phyloP scores from a whole-genome alignment of 352 stramenopile genomes.

The Chrysophaeum taylorii region DNA sequence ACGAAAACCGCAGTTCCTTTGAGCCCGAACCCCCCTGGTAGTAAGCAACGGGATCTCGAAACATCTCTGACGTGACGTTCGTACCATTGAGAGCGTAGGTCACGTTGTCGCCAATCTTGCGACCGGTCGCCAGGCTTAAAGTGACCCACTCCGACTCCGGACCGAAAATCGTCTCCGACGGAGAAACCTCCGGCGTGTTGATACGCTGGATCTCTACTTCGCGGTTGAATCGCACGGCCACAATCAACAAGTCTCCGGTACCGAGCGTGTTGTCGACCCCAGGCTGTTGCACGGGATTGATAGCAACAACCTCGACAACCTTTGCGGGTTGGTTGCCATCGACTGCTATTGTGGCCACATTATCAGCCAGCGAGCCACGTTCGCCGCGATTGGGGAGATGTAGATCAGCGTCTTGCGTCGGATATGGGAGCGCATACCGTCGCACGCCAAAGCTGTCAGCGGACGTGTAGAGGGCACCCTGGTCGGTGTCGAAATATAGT shows the following conservation, averaged over 20 bases:
- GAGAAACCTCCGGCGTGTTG: background rate
- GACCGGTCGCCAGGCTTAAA: background rate
- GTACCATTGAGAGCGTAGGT: no score
- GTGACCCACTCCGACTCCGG: background rate
- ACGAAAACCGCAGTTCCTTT: background rate
- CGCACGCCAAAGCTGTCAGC: background rate
- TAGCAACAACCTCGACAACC: background rate
- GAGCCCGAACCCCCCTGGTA: no score
- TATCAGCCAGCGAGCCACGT: background rate
- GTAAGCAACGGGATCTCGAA: no score
- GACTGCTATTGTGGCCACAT: background rate
- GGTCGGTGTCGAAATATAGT: background rate
- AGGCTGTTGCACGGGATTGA: background rate
- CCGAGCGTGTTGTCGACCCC: conserved; percentile 1
- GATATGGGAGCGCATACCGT: background rate
- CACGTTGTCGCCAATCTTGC: background rate
- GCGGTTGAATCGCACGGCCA: background rate
- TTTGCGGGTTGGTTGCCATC: background rate
- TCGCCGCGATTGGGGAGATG: background rate
- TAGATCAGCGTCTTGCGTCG: background rate
- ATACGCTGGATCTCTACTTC: background rate
- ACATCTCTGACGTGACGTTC: no score
- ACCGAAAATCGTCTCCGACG: background rate
- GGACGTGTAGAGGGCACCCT: no score
- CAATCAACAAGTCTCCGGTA: background rate